Percentiles rank a stretch among this genome's conserved stretches.
These are phyloP conservation scores for Lipomyces sp. DNA, from an alignment of 805 yeast genomes.

Conservation along the genomic window DNA sequence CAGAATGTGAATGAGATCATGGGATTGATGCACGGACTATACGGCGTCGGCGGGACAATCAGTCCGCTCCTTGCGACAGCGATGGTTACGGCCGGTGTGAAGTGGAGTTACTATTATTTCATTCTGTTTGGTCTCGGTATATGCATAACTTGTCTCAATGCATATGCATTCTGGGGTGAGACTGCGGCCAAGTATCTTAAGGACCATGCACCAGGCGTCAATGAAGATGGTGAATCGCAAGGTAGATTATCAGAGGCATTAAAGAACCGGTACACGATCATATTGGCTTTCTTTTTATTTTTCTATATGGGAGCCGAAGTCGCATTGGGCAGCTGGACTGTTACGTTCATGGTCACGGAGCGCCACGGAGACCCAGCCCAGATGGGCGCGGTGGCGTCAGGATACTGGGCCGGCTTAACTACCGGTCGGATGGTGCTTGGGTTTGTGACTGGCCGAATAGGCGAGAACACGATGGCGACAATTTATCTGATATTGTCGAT, in stretches of 20 bases:
- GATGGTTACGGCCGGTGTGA: constrained; percentile 55
- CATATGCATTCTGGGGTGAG: constrained; percentile 53
- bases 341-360: constrained; percentile 62
- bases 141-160: constrained; percentile 44
- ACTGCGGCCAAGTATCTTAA: constrained; percentile 26
- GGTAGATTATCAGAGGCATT: constrained; percentile 33
- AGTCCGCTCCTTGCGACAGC: constrained; percentile 71
- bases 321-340: constrained; percentile 71
- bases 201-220: constrained; percentile 16
- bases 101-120: constrained; percentile 61
- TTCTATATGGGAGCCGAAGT: constrained; percentile 74
- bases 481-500: constrained; percentile 48
- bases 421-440: constrained; percentile 61
- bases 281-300: constrained; percentile 59
- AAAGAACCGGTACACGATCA: constrained; percentile 50
- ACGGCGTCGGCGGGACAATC: constrained; percentile 73
- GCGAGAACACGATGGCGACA: constrained; percentile 47
- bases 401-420: constrained; percentile 75
- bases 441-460: constrained; percentile 45
- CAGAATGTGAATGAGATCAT: constrained; percentile 61
- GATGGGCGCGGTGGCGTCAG: constrained; percentile 68
- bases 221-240: constrained; percentile 12
- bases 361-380: constrained; percentile 54
- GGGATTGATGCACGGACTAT: constrained; percentile 70
- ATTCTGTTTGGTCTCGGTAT: constrained; percentile 52